Conservation (phyloP, 495 filamentous ascomycete genomes). For the Trypethelium eluteriae region DNA sequence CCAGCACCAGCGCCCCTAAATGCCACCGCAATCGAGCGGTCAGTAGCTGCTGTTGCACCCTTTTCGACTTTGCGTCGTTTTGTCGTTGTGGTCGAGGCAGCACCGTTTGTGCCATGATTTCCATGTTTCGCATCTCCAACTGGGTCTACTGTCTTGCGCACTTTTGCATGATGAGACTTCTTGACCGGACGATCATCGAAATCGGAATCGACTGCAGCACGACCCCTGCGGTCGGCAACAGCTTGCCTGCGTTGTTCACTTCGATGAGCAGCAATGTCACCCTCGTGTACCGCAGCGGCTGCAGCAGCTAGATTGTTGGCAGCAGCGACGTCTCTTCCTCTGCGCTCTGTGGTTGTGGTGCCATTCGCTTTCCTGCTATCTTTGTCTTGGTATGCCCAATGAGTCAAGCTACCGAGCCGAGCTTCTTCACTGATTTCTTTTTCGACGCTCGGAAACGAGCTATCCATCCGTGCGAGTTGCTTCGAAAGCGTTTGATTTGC, state of each 20-base stretch:
- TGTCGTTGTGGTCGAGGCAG: conserved; percentile 37
- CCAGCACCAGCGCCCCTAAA: conserved; percentile 46
- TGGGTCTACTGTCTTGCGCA: conserved; percentile 51
- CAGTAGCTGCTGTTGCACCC: conserved; percentile 50
- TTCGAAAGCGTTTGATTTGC: conserved; percentile 82
- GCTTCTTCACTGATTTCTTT: conserved; percentile 89
- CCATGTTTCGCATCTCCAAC: conserved; percentile 30
- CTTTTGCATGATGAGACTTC: conserved; percentile 47
- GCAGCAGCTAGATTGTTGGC: conserved; percentile 58
- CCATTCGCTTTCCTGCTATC: conserved; percentile 54
- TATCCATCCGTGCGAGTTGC: conserved; percentile 75
- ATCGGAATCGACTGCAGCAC: conserved; percentile 57
- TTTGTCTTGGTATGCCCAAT: conserved; percentile 95
- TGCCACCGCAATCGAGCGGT: conserved; percentile 61
- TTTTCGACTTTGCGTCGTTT: conserved; percentile 82
- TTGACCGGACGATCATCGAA: conserved; percentile 66
- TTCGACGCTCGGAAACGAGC: conserved; percentile 73
- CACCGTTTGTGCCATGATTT: conserved; percentile 31
- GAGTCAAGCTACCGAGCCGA: conserved; percentile 77
- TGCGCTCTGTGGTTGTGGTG: conserved; percentile 54
- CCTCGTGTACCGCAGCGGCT: conserved; percentile 63
- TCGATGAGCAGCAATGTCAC: conserved; percentile 64
- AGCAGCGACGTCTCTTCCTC: conserved; percentile 67
- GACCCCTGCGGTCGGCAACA: conserved; percentile 44
- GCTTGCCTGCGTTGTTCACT: conserved; percentile 78